phyloP scores from a whole-genome alignment of 805 yeast genomes.

The Saccharomycopsis fermentans region DNA sequence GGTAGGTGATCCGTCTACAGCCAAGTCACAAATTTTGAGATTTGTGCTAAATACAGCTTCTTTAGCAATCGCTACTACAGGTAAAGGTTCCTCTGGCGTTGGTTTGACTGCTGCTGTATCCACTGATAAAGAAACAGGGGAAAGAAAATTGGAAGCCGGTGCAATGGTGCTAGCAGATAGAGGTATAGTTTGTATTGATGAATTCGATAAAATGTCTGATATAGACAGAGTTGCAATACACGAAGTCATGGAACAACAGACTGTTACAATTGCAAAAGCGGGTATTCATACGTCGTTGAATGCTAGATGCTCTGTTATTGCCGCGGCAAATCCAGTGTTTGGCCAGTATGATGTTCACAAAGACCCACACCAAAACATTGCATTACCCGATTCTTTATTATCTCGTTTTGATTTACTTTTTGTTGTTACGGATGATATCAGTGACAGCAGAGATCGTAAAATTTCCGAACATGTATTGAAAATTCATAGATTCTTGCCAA shows the following conservation, averaged over 20 bases:
- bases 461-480: constrained; percentile 91
- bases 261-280: constrained; percentile 95
- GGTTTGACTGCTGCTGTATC: constrained; percentile 99
- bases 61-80: constrained; percentile 94
- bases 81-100: constrained; percentile 99
- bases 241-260: constrained; percentile 99
- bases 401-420: constrained; percentile 95
- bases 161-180: constrained; percentile 98
- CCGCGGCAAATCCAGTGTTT: constrained; percentile 95
- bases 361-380: constrained; percentile 94
- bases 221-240: constrained; percentile 96
- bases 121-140: constrained; percentile 93
- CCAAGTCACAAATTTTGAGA: constrained; percentile 90
- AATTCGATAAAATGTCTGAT: constrained; percentile 97
- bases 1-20: constrained; percentile 99
- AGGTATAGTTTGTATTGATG: constrained; percentile 97
- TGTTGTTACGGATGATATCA: constrained; percentile 91
- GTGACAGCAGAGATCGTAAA: constrained; percentile 71
- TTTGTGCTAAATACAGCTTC: constrained; percentile 93
- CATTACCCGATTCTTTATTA: constrained; percentile 88
- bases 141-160: constrained; percentile 93
- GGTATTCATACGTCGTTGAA: constrained; percentile 95
- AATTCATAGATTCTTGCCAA: constrained; percentile 83
- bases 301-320: constrained; percentile 93
- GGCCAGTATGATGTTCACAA: constrained; percentile 95